Conservation (phyloP, 495 filamentous ascomycete genomes). For the Massariosphaeria phaeospora region DNA sequence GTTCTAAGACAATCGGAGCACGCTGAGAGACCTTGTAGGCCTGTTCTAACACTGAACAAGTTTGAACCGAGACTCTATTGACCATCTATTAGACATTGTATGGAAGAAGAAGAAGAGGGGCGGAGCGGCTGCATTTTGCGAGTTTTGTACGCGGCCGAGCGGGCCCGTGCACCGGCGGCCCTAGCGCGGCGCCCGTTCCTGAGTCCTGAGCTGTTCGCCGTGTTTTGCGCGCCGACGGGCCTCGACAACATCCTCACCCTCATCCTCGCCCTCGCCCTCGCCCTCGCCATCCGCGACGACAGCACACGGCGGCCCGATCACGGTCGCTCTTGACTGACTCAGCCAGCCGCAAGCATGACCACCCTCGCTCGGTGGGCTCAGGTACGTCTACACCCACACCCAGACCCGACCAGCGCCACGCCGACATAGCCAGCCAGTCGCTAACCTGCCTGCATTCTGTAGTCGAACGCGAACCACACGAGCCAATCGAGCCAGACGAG, state of each 20-base stretch:
- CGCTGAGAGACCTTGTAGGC: slow-evolving; percentile 79
- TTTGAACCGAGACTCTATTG: slow-evolving; percentile 99
- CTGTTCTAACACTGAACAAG: slow-evolving; percentile 89
- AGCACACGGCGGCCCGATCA: no score
- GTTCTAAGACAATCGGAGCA: slow-evolving; percentile 98
- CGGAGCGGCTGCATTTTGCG: slow-evolving; percentile 35
- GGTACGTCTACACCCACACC: no score
- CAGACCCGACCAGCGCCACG: no score
- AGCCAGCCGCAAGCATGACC: no score
- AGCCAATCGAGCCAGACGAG: neutral
- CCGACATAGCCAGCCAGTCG: neutral
- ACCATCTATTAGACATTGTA: slow-evolving; percentile 90
- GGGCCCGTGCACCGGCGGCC: no score
- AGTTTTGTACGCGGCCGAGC: slow-evolving; percentile 52
- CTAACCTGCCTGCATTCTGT: neutral
- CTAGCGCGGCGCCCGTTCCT: slow-evolving; percentile 18
- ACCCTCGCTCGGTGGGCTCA: no score
- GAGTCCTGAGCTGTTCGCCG: neutral
- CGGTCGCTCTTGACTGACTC: no score
- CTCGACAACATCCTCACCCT: slow-evolving; percentile 1
- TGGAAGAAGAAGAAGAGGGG: slow-evolving; percentile 52
- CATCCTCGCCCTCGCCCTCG: no score
- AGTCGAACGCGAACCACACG: neutral
- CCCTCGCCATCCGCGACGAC: no score
- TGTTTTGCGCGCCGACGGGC: slow-evolving; percentile 11